Evolutionary conservation across 441 rosid genomes (phyloP).

Genomic region (Hypseocharis bilobata): DNA sequence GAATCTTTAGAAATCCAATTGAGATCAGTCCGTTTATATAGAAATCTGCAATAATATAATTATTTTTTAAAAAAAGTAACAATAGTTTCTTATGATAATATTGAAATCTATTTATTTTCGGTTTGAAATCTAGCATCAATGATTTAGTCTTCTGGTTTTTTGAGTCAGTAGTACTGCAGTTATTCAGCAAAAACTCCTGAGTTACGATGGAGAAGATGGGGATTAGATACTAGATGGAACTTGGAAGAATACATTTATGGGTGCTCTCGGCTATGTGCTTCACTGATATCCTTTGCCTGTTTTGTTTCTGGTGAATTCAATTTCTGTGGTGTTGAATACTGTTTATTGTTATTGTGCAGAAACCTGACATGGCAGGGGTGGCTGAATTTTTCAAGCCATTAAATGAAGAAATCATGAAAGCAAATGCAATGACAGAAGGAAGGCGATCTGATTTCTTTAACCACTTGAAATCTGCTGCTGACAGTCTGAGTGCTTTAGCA

Average conservation of each 20-base stretch:
- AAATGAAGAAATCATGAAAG: slow-evolving; percentile 69
- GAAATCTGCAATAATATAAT: neutral
- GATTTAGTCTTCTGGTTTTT: neutral
- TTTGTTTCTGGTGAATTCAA: neutral
- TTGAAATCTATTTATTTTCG: neutral
- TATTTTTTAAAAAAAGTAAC: too few relatives aligned
- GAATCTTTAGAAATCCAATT: neutral
- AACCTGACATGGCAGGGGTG: slow-evolving; percentile 60
- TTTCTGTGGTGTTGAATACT: slow-evolving; percentile 14
- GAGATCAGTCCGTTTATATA: neutral
- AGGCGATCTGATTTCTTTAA: slow-evolving; percentile 75
- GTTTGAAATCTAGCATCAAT: neutral
- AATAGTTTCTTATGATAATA: neutral
- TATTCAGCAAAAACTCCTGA: neutral
- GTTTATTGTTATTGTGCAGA: slow-evolving; percentile 34
- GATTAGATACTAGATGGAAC: neutral
- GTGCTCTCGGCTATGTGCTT: too few relatives aligned
- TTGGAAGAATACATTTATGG: too few relatives aligned
- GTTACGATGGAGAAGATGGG: neutral
- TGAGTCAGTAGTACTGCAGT: neutral
- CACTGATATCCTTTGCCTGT: neutral
- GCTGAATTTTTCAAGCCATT: slow-evolving; percentile 71
- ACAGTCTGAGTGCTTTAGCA: slow-evolving; percentile 72
- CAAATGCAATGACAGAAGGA: slow-evolving; percentile 65
- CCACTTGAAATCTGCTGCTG: slow-evolving; percentile 71